Evolutionary conservation across 148 eudicot species (phyloP).

Genomic region (Euryodendron excelsum): DNA sequence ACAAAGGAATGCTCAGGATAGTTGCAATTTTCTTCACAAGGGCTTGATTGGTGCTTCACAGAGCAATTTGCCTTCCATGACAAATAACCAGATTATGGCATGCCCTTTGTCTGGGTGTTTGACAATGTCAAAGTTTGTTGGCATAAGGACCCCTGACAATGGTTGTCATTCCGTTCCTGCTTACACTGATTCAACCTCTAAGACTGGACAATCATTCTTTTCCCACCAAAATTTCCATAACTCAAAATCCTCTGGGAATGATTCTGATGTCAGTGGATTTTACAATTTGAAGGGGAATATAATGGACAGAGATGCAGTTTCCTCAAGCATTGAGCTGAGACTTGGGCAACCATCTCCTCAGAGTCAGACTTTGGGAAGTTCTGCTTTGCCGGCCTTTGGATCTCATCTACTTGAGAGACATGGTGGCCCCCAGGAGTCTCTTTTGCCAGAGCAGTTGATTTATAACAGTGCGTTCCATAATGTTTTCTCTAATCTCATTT

Average conservation of each 20-base stretch:
- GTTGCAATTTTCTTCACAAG: slow-evolving; percentile 13
- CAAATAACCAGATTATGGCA: slow-evolving; percentile 25
- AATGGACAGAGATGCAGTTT: slow-evolving; percentile 26
- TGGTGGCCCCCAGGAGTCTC: slow-evolving; percentile 25
- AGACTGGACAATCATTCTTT: slow-evolving; percentile 25
- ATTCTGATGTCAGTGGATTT: slow-evolving; percentile 14
- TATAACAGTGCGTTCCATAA: slow-evolving; percentile 37
- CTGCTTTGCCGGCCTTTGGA: slow-evolving; percentile 20
- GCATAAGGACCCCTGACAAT: slow-evolving; percentile 22
- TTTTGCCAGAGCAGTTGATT: slow-evolving; percentile 33
- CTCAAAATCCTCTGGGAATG: slow-evolving; percentile 21
- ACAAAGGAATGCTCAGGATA: slow-evolving; percentile 27
- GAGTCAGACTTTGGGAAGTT: slow-evolving; percentile 33
- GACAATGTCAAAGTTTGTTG: slow-evolving; percentile 25
- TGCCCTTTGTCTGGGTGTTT: slow-evolving; percentile 19
- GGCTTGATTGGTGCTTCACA: slow-evolving; percentile 24
- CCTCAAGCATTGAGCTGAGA: slow-evolving; percentile 56
- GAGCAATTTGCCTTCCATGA: slow-evolving; percentile 23
- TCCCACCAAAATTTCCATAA: slow-evolving; percentile 25
- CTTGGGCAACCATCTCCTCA: slow-evolving; percentile 70
- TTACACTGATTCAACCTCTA: slow-evolving; percentile 13
- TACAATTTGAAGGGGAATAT: slow-evolving; percentile 26
- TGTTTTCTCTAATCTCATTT: not conserved
- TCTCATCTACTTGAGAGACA: slow-evolving; percentile 17
- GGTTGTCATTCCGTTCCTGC: slow-evolving; percentile 26